Evolutionary conservation across 306 rosid species (phyloP), one percentile per base, ranked within the genome.

Genomic region (Trifolium dubium): DNA sequence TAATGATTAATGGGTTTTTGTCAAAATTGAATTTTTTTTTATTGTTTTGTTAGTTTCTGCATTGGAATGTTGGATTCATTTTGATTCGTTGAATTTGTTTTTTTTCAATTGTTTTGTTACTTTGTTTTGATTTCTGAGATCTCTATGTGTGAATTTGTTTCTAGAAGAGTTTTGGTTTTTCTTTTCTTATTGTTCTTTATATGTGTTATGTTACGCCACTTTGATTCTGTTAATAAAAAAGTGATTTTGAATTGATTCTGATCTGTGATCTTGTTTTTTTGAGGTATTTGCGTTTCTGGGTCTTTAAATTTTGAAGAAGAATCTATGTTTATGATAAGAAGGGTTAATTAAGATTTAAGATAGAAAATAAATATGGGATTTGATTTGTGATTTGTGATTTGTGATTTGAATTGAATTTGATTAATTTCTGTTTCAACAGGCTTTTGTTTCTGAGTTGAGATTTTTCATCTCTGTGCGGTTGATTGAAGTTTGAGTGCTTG

Each of bases 351-450:
- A 74, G 18, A 28, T 2, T 30, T 60, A 69, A 74, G 18, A 28
- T 2, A 23, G 53, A 40, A n/a, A 64, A 58, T 34, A 10, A 41
- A 56, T 10, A 14, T n/a, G 72, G 53, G 60, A 47, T 62, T 40
- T 74, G 69, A 23, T 23, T 23, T 23, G 23, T 77, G 83, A 81
- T 62, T 78, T 30, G 56, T 74, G 69, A 23, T 23, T 23, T 23
- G 23, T 77, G 83, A 81, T 62, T 78, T 30, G 56, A 61, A 66
- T 66, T 66, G 37, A 79, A 59, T 79, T 71, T 39, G 72, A 46
- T 69, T 67, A 74, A 13, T 76, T 76, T 86, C 63, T 81, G 39
- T 84, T 78, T 83, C 85, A 78, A 78, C 89, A 86, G 89, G 82
- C 40, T 35, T 18, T 61, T 74, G 81, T 55, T 55, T 55, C 34